A percentile compares a stretch with the other conserved stretches of the same genome.
Conservation (phyloP, 2,329 filamentous ascomycete species). For the Grosmannia clavigera region DNA sequence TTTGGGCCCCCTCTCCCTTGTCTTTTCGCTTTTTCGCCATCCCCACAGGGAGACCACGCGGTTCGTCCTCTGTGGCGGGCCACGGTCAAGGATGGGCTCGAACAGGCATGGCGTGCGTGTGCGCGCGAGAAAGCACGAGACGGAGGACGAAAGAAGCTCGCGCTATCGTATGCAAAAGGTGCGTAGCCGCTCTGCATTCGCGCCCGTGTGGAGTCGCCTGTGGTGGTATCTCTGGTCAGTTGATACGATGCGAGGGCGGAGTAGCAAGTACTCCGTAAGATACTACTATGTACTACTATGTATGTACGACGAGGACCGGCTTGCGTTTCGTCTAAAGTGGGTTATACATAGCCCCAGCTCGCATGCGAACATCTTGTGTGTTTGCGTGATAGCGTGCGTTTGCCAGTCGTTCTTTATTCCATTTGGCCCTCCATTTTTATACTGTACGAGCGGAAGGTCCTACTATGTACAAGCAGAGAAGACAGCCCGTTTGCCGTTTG, state of each 20-base stretch:
- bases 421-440: not conserved
- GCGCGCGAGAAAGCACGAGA: not conserved
- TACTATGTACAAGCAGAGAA: not conserved
- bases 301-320: not conserved
- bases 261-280: not conserved
- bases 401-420: not conserved
- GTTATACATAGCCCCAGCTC: not conserved
- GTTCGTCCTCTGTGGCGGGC: conserved; percentile 1
- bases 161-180: conserved; percentile 2
- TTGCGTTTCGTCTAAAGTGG: not conserved
- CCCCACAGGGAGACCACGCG: conserved; percentile 1
- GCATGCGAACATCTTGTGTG: not conserved
- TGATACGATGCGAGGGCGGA: not conserved
- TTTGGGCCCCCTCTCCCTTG: not conserved
- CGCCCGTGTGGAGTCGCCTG: not conserved
- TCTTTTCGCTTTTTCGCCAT: not conserved
- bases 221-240: not conserved
- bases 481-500: not conserved
- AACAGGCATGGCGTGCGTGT: not conserved
- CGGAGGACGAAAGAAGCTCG: conserved; percentile 1
- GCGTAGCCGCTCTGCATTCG: conserved; percentile 8
- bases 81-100: not conserved
- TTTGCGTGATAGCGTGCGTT: not conserved
- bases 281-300: too few relatives aligned
- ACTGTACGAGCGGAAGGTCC: not conserved